Evolutionary conservation across 2,329 filamentous ascomycete genomes (phyloP).

Genomic region (Alternaria metachromatica): DNA sequence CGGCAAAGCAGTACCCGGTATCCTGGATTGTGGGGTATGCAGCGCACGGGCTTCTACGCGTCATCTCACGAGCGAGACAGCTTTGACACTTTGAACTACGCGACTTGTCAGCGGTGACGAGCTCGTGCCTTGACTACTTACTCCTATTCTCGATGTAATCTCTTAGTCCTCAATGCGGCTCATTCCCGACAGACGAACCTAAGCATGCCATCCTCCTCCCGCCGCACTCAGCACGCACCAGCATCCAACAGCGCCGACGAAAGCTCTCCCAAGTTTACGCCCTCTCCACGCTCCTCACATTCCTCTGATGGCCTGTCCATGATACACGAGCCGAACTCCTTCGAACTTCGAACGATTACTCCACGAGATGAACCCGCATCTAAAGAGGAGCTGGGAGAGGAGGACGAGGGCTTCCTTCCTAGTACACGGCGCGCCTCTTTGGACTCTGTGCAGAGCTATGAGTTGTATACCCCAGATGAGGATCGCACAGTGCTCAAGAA

Average conservation of each 20-base stretch:
- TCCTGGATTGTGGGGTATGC: conserved; percentile 13
- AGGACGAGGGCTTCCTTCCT: conserved; percentile 35
- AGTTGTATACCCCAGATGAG: conserved; percentile 70
- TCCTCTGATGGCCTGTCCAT: conserved; percentile 16
- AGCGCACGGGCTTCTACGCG: conserved; percentile 19
- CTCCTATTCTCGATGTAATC: conserved; percentile 2
- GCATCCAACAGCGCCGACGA: conserved; percentile 30
- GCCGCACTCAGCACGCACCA: conserved; percentile 19
- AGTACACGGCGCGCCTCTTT: conserved; percentile 28
- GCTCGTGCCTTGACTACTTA: conserved; percentile 1
- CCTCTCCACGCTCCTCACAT: conserved; percentile 28
- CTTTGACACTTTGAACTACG: not conserved
- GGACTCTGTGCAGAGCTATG: conserved; percentile 52
- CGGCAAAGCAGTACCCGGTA: not conserved
- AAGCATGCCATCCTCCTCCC: conserved; percentile 21
- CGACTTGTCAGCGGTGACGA: not conserved
- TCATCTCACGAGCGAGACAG: conserved; percentile 10
- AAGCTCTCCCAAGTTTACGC: conserved; percentile 29
- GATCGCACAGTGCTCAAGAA: conserved; percentile 74
- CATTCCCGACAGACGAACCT: not conserved
- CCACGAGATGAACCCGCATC: conserved; percentile 16
- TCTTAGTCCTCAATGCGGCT: not conserved
- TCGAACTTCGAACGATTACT: conserved; percentile 33
- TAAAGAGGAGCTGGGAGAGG: conserved; percentile 20
- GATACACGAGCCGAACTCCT: conserved; percentile 25